Percentiles rank a stretch among this genome's conserved stretches.
Conservation (phyloP, 2,329 filamentous ascomycete species). For the Phyllachora maydis region DNA sequence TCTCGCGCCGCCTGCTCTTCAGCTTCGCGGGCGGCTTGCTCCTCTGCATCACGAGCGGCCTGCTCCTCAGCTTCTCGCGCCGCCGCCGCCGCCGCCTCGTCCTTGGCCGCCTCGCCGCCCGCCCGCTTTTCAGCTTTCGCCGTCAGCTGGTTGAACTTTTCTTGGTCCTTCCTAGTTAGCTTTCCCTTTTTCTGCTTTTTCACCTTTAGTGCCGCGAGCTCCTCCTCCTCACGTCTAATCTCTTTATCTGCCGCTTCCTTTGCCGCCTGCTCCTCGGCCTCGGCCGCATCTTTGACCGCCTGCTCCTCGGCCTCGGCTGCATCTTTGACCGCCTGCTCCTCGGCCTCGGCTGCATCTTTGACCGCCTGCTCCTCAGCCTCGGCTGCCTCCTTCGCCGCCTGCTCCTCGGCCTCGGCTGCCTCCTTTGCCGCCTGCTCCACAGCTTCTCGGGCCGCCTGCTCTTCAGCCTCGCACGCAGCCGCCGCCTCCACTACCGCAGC, state of each 20-base stretch:
- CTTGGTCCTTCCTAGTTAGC: slow-evolving; percentile 10
- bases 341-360: no score
- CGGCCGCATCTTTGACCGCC: slow-evolving; percentile 7
- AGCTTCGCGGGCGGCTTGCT: slow-evolving; percentile 14
- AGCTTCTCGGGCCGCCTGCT: slow-evolving; percentile 4
- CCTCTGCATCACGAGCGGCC: slow-evolving; percentile 5
- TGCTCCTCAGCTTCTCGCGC: slow-evolving; percentile 6
- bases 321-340: background rate
- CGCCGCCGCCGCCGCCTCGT: slow-evolving; percentile 1
- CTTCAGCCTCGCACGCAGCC: slow-evolving; percentile 6
- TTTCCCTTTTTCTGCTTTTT: slow-evolving; percentile 12
- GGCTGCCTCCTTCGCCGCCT: no score
- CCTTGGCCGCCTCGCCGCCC: slow-evolving; percentile 8
- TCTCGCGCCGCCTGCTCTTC: slow-evolving; percentile 12
- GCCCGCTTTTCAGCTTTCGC: slow-evolving; percentile 11
- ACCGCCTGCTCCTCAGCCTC: slow-evolving; percentile 7
- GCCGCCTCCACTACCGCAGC: slow-evolving; percentile 3
- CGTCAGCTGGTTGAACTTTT: slow-evolving; percentile 13
- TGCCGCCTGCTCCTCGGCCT: slow-evolving; percentile 16
- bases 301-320: slow-evolving; percentile 1
- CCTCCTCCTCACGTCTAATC: slow-evolving; percentile 15
- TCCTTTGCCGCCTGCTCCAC: no score
- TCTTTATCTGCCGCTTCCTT: slow-evolving; percentile 10
- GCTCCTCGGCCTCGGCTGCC: no score
- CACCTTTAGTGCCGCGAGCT: slow-evolving; percentile 10